Evolutionary conservation across 805 yeast species (phyloP).

Genomic region (Isabelozyma pseudorhagii): DNA sequence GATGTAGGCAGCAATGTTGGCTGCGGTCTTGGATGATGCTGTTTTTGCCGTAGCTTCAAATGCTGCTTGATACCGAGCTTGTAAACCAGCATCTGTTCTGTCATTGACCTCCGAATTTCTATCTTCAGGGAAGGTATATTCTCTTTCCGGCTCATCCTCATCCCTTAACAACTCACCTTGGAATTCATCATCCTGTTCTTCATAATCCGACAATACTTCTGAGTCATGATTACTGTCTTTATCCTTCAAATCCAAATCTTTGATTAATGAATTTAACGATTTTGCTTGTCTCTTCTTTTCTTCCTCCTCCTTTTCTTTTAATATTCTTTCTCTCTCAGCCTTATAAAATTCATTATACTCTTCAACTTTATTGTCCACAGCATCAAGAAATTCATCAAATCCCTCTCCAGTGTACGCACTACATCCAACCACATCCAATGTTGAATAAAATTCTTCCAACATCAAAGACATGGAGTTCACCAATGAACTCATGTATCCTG

Average conservation of each 20-base stretch:
- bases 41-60: constrained; percentile 59
- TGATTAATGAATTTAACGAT: constrained; percentile 71
- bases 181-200: constrained; percentile 47
- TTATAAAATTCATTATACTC: constrained; percentile 84
- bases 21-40: constrained; percentile 66
- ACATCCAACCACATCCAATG: constrained; percentile 88
- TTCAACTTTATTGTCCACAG: constrained; percentile 80
- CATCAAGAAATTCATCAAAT: constrained; percentile 82
- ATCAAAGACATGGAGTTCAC: constrained; percentile 94
- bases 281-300: constrained; percentile 71
- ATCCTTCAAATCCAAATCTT: constrained; percentile 72
- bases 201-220: constrained; percentile 51
- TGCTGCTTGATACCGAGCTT: constrained; percentile 70
- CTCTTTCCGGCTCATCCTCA: constrained; percentile 50
- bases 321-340: constrained; percentile 79
- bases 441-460: constrained; percentile 93
- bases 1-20: constrained; percentile 67
- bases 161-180: constrained; percentile 48
- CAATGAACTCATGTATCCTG: constrained; percentile 92
- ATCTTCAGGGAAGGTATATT: constrained; percentile 69
- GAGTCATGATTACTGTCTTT: constrained; percentile 29
- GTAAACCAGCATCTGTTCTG: constrained; percentile 48
- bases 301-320: constrained; percentile 71
- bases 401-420: constrained; percentile 94
- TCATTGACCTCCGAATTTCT: constrained; percentile 58